Evolutionary conservation across 768 basidiomycete genomes (phyloP).

Genomic region (Mrakia blollopis): DNA sequence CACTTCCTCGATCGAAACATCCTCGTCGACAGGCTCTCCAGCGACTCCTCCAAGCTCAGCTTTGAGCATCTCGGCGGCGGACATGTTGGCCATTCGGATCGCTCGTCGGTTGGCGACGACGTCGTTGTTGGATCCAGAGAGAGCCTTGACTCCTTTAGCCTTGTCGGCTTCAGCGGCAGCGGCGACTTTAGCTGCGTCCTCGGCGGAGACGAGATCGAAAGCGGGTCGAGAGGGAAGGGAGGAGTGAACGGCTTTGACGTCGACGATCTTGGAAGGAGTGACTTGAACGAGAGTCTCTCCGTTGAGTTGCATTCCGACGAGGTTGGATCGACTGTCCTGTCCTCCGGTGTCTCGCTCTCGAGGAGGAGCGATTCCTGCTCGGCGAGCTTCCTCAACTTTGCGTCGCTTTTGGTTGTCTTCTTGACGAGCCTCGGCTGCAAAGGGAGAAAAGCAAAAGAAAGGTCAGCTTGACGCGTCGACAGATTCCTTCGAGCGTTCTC

Average conservation of each 20-base stretch:
- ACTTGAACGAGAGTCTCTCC: slow-evolving; percentile 44
- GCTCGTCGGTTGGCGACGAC: slow-evolving; percentile 83
- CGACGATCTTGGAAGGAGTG: slow-evolving; percentile 34
- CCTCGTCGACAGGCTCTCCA: slow-evolving; percentile 24
- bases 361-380: slow-evolving; percentile 33
- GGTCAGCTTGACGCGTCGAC: neutral
- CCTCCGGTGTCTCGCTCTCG: neutral
- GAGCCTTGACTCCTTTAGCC: slow-evolving; percentile 38
- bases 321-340: slow-evolving; percentile 15
- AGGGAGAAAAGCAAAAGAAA: neutral
- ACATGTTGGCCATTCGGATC: slow-evolving; percentile 93
- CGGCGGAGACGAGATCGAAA: slow-evolving; percentile 59
- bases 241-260: slow-evolving; percentile 48
- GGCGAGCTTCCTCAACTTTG: slow-evolving; percentile 54
- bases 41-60: slow-evolving; percentile 63
- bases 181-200: slow-evolving; percentile 6
- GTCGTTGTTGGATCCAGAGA: slow-evolving; percentile 77
- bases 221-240: slow-evolving; percentile 62
- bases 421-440: slow-evolving; percentile 85
- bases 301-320: slow-evolving; percentile 38
- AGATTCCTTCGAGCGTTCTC: too few species aligned
- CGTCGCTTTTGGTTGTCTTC: slow-evolving; percentile 85
- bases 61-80: slow-evolving; percentile 87
- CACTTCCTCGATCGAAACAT: slow-evolving; percentile 14
- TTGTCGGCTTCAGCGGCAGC: slow-evolving; percentile 33